phyloP scores from a whole-genome alignment of 345 rosid genomes.

The Rhodamnia rubescens region DNA sequence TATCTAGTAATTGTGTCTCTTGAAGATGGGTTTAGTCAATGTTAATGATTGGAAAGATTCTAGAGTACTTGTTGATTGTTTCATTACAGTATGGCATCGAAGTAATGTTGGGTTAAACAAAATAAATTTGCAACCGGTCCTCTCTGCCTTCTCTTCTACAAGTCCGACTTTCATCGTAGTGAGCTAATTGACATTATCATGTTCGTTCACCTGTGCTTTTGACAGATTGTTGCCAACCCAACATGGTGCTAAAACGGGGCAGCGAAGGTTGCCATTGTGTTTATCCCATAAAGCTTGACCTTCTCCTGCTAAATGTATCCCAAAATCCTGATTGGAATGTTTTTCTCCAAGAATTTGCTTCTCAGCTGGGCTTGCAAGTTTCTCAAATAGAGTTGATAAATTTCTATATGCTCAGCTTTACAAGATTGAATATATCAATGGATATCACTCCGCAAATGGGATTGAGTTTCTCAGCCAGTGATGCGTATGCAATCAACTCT shows the following conservation, averaged over 20 bases:
- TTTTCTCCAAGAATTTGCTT: slow-evolving; percentile 63
- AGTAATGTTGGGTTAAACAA: neutral
- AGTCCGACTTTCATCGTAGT: neutral
- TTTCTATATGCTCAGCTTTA: slow-evolving; percentile 61
- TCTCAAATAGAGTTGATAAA: slow-evolving; percentile 78
- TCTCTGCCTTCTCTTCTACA: neutral
- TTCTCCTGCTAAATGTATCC: slow-evolving; percentile 82
- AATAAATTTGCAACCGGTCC: neutral
- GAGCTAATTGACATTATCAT: neutral
- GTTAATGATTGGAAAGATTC: neutral
- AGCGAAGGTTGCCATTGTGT: slow-evolving; percentile 77
- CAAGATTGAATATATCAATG: slow-evolving; percentile 86
- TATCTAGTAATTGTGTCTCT: neutral
- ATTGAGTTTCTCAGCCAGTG: slow-evolving; percentile 63
- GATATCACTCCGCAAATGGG: slow-evolving; percentile 84
- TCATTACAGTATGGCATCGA: neutral
- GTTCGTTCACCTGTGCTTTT: neutral
- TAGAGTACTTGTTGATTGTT: neutral
- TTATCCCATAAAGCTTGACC: slow-evolving; percentile 96
- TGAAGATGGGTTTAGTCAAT: neutral
- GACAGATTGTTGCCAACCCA: slow-evolving; percentile 82
- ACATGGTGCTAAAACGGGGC: slow-evolving; percentile 66
- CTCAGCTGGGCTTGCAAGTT: slow-evolving; percentile 64
- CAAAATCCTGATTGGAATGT: slow-evolving; percentile 56
- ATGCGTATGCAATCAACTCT: slow-evolving; percentile 62